Base-by-base conservation (phyloP, 1,284 basidiomycete species). In the Cutaneotrichosporon cavernicola region DNA sequence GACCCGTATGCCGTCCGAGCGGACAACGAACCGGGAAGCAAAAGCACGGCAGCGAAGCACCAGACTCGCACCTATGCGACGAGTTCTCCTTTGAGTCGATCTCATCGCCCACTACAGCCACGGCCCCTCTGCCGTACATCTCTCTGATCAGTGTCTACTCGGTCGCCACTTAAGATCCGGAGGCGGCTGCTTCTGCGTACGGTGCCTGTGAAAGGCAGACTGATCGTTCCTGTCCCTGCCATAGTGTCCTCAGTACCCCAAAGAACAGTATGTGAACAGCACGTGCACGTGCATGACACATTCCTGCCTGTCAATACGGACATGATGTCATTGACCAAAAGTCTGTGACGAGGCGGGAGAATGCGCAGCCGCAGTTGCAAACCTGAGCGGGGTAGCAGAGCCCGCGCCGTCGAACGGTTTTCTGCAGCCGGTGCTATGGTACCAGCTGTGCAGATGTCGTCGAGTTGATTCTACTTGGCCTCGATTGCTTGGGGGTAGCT, bases 321-420 rank as follows among this genome's bases (percentile, higher is more conserved):
- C 43, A 32, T 53, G 30, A 53, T 53, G 51, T 53, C 30, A 53
- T 53, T 30, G 18, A 5, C 14, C 51, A 53, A 53, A 34, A 34
- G 51, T 53, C 43, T n/a, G 18, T 43, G 40, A 13, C 40, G 11
- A 43, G 40, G 26, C 26, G 26, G 26, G 26, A 26, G 40, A 9
- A 43, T 43, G 40, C 40, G 40, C 40, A 43, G 40, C 40, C 40
- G 36, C 36, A 43, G 40, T 16, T 13, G 40, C 40, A 9, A 43
- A 43, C 13, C 11, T 9, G 40, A 18, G 16, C 11, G 13, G 16
- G 43, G 4, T 2, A 18, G 43, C 43, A 16, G 4, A 46, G 43
- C 43, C 18, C 43, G 43, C 9, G 43, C n/a, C 18, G 43, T 46
- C 43, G 18, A 16, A 6, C 7, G 1, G 7, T 46, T 18, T 16